Evolutionary conservation across 2,329 filamentous ascomycete species (phyloP).

Genomic region (Aspergillus neoniger): DNA sequence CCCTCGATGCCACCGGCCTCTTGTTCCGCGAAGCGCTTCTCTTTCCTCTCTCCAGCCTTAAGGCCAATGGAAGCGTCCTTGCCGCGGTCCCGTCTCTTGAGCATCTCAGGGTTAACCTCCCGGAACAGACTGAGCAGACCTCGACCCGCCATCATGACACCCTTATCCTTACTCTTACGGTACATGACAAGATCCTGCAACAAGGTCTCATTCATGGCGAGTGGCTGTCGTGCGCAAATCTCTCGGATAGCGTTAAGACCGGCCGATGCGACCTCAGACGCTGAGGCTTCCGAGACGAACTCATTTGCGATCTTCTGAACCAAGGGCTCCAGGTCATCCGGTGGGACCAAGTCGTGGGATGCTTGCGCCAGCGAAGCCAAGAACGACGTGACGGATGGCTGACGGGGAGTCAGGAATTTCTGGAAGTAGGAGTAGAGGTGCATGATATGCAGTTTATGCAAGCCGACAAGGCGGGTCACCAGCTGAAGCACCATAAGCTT

Average conservation of each 20-base stretch:
- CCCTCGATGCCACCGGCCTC: constrained; percentile 82
- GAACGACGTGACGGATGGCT: constrained; percentile 89
- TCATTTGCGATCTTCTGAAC: constrained; percentile 97
- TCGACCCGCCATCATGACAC: constrained; percentile 97
- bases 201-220: constrained; percentile 96
- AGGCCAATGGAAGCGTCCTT: constrained; percentile 87
- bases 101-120: constrained; percentile 84
- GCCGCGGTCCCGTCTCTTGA: constrained; percentile 86
- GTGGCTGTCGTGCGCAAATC: constrained; percentile 85
- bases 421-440: constrained; percentile 95
- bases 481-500: constrained; percentile 89
- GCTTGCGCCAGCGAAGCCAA: constrained; percentile 89
- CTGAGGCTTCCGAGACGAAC: constrained; percentile 93
- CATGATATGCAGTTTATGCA: constrained; percentile 89
- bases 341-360: constrained; percentile 86
- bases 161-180: constrained; percentile 96
- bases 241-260: constrained; percentile 94
- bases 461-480: constrained; percentile 83
- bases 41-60: constrained; percentile 71
- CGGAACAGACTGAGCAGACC: constrained; percentile 87
- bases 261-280: constrained; percentile 85
- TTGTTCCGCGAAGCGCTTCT: constrained; percentile 81
- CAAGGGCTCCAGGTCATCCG: constrained; percentile 86
- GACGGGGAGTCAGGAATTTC: constrained; percentile 84
- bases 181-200: constrained; percentile 95